Conservation (phyloP, 768 basidiomycete genomes). For the Pseudohyphozyma bogoriensis region DNA sequence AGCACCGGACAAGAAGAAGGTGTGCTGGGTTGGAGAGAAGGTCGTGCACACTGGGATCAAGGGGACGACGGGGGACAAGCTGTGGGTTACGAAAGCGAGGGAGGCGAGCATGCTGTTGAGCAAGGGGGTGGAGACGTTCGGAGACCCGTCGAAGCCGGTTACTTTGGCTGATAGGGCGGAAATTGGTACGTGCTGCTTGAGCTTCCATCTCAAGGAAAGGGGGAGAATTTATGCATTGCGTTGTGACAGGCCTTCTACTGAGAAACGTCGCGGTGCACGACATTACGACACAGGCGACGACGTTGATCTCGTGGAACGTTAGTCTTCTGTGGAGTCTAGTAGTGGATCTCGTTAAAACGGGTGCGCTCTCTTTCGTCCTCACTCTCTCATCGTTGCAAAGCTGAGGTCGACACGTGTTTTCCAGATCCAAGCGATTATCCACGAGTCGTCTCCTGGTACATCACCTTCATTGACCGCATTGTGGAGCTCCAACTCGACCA, state of each 20-base stretch:
- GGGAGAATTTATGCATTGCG: constrained; percentile 55
- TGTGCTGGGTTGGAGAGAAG: constrained; percentile 51
- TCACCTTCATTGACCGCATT: constrained; percentile 52
- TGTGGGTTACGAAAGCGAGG: not conserved
- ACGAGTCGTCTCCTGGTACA: constrained; percentile 54
- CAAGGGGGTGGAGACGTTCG: constrained; percentile 32
- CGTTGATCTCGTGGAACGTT: constrained; percentile 31
- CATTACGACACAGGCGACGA: constrained; percentile 32
- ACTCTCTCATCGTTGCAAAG: constrained; percentile 44
- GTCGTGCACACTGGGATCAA: constrained; percentile 77
- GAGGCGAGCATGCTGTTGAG: constrained; percentile 12
- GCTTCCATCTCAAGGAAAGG: not conserved
- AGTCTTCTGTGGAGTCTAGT: constrained; percentile 20
- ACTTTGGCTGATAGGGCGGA: constrained; percentile 5
- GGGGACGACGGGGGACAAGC: constrained; percentile 14
- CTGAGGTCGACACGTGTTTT: constrained; percentile 12
- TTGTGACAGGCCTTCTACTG: constrained; percentile 66
- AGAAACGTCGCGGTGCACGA: constrained; percentile 49
- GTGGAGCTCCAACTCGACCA: constrained; percentile 53
- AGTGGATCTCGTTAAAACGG: constrained; percentile 14
- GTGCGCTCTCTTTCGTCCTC: constrained; percentile 38
- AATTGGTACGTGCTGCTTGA: constrained; percentile 5
- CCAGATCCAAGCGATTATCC: constrained; percentile 40
- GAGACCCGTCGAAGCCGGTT: constrained; percentile 5
- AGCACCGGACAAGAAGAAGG: constrained; percentile 58